Conservation (phyloP, 768 basidiomycete species). For the Phylloporus scabripes region DNA sequence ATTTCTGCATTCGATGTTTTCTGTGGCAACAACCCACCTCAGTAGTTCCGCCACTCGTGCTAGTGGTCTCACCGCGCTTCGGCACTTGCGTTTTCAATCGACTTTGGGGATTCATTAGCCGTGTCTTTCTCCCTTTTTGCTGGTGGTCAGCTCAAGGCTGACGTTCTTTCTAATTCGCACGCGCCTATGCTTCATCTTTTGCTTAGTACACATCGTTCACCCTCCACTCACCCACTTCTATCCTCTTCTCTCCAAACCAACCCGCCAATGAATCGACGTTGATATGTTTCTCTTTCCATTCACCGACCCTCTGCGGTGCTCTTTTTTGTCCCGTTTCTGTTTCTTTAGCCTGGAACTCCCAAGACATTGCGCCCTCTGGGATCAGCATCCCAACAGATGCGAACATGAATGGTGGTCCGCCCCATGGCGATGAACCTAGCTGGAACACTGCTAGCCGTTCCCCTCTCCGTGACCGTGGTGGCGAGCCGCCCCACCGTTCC, state of each 20-base stretch:
- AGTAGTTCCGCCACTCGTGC: slow-evolving; percentile 27
- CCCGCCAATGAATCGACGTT: slow-evolving; percentile 36
- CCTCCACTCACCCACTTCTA: slow-evolving; percentile 12
- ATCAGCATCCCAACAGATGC: slow-evolving; percentile 67
- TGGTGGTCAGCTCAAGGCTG: slow-evolving; percentile 34
- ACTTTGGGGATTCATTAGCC: slow-evolving; percentile 22
- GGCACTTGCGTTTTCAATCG: slow-evolving; percentile 26
- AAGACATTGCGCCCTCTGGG: slow-evolving; percentile 72
- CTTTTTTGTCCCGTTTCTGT: slow-evolving; percentile 17
- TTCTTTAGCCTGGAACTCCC: slow-evolving; percentile 74
- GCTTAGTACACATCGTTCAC: slow-evolving; percentile 8
- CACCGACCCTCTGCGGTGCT: slow-evolving; percentile 12
- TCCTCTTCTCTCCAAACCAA: slow-evolving; percentile 22
- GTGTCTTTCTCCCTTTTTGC: slow-evolving; percentile 10
- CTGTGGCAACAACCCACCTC: slow-evolving; percentile 33
- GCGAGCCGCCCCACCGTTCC: slow-evolving; percentile 55
- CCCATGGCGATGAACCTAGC: slow-evolving; percentile 48
- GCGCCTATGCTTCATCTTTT: slow-evolving; percentile 7
- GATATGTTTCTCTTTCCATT: slow-evolving; percentile 36
- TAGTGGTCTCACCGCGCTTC: slow-evolving; percentile 30
- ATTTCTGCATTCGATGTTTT: slow-evolving; percentile 41
- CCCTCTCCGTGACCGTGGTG: slow-evolving; percentile 34
- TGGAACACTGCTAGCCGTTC: slow-evolving; percentile 49
- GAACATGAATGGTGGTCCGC: slow-evolving; percentile 40
- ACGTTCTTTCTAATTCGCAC: slow-evolving; percentile 15